phyloP scores from a whole-genome alignment of 306 rosid genomes.

The Cucumis hystrix region DNA sequence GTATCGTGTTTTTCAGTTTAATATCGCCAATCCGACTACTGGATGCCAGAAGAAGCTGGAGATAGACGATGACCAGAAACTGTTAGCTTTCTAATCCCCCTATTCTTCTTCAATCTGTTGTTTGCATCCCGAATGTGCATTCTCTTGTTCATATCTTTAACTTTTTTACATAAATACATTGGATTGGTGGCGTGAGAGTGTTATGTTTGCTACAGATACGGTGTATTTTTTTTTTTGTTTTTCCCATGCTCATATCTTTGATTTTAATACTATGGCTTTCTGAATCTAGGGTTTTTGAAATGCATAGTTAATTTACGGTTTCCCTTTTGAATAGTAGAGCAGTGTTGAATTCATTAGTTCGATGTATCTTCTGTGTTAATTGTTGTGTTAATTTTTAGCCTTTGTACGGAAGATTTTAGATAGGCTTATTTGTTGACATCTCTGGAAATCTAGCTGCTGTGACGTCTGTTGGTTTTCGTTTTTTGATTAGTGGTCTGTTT shows the following conservation, averaged over 20 bases:
- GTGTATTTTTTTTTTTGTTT: too few species aligned
- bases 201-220: too few species aligned
- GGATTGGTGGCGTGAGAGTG: not conserved
- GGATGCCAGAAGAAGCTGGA: slow-evolving; percentile 61
- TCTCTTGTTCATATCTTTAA: not conserved
- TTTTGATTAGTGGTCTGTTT: not conserved
- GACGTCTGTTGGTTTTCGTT: not conserved
- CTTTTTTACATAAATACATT: too few species aligned
- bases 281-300: not conserved
- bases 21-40: slow-evolving; percentile 51
- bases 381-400: not conserved
- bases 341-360: not conserved
- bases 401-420: not conserved
- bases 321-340: not conserved
- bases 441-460: not conserved
- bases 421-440: not conserved
- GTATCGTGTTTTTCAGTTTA: slow-evolving; percentile 23
- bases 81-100: slow-evolving; percentile 17
- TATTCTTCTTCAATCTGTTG: not conserved
- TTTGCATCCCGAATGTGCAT: not conserved
- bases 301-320: not conserved
- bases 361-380: not conserved
- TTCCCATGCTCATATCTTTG: not conserved
- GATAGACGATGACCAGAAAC: slow-evolving; percentile 54
- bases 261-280: too few species aligned